Base-by-base conservation (phyloP, 139 green algal genomes). In the Diplosphaera chodatii region DNA sequence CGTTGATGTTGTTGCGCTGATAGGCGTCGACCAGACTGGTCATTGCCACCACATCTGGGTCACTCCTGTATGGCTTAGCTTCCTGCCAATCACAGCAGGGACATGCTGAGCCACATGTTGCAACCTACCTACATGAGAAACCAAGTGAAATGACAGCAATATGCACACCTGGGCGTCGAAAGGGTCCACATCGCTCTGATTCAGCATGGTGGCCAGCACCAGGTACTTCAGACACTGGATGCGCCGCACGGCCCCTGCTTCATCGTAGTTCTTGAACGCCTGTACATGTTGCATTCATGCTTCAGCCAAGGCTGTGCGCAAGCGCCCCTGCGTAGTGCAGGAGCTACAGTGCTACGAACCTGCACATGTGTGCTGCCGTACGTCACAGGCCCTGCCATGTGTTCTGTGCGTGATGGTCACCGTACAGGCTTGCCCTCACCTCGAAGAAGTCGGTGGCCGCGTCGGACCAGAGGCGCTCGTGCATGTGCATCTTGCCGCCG, bases 401-500 rank as follows among this genome's bases (percentile, higher is more conserved):
- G n/a, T n/a, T n/a, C n/a, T n/a, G n/a, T n/a, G n/a, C n/a, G n/a
- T n/a, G n/a, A n/a, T n/a, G n/a, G n/a, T n/a, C n/a, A n/a, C n/a
- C n/a, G n/a, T n/a, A n/a, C n/a, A n/a, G n/a, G n/a, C n/a, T n/a
- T n/a, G n/a, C n/a, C n/a, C n/a, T 0, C 73, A 90, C 87, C 86
- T 99, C 95, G 77, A 99, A 99, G 77, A 99, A 99, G 81, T 97
- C 95, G 3, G 95, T 98, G 59, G 89, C 86, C 3, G 95, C 95
- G 3, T 96, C 83, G 25, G 74, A 76, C 92, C 93, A 99, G 32
- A 80, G 33, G 63, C 93, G 83, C 80, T 98, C 91, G 21, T 87
- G 81, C 91, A 97, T 97, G 84, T 98, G 88, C 94, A 99, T 99
- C 85, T 99, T 99, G 64, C 94, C 95, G 55, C 94, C 94, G 79